Percentiles rank a stretch among this genome's conserved stretches.
These are phyloP conservation scores for Monosporascus cannonballus DNA, from an alignment of 2,329 filamentous ascomycete genomes.

Conservation along the genomic window DNA sequence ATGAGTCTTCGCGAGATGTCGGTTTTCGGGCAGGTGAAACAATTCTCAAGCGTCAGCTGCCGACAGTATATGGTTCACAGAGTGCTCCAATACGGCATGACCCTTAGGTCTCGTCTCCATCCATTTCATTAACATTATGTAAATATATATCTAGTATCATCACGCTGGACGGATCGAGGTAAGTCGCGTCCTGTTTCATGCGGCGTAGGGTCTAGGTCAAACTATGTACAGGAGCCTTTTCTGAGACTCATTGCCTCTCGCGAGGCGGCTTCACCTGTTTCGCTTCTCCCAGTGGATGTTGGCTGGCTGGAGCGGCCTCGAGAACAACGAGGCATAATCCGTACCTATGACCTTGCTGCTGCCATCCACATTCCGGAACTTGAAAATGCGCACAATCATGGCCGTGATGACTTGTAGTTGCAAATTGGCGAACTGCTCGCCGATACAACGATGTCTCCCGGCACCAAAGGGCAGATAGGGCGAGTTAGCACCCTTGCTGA, in stretches of 20 bases:
- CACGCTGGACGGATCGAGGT: background rate
- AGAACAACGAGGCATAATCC: constrained; percentile 67
- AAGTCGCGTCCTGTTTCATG: background rate
- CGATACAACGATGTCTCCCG: constrained; percentile 88
- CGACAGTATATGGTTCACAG: no score
- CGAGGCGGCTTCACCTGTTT: constrained; percentile 24
- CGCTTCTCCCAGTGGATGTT: constrained; percentile 71
- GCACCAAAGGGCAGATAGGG: constrained; percentile 94
- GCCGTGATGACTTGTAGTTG: constrained; percentile 84
- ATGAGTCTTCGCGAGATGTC: no score
- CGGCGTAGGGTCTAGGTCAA: background rate
- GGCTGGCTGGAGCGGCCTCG: constrained; percentile 64
- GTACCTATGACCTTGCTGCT: constrained; percentile 61
- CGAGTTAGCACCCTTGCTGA: constrained; percentile 83
- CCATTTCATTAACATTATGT: constrained; percentile 4
- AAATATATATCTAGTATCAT: constrained; percentile 5
- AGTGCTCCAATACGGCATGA: background rate
- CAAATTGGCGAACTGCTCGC: constrained; percentile 92
- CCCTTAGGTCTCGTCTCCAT: background rate
- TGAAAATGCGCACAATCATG: constrained; percentile 70
- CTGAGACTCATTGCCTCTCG: constrained; percentile 1
- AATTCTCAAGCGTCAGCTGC: no score
- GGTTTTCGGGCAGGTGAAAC: no score
- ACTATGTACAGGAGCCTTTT: constrained; percentile 12
- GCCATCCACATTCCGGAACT: constrained; percentile 71